Conservation (phyloP, 345 rosid genomes). For the Eucalyptus tenuipes region DNA sequence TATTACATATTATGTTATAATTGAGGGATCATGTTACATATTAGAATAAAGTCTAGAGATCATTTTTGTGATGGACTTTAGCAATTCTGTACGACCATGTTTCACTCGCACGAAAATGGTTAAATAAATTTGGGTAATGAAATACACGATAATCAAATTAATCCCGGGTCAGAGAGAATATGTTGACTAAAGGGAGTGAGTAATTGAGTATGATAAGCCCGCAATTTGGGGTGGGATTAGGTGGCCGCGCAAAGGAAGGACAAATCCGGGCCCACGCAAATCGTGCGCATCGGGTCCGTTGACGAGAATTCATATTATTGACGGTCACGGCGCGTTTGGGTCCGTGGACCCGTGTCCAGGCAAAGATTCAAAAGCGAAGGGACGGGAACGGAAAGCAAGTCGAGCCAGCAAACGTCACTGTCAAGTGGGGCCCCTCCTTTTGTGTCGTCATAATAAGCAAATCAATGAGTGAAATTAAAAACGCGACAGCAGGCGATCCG, state of each 20-base stretch:
- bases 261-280: background rate
- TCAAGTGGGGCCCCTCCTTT: background rate
- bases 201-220: background rate
- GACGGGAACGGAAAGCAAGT: background rate
- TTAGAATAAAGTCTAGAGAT: fast-evolving
- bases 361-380: background rate
- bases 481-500: background rate
- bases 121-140: background rate
- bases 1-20: fast-evolving
- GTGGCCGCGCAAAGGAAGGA: background rate
- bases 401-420: background rate
- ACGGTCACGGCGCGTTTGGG: background rate
- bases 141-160: background rate
- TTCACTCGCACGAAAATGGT: background rate
- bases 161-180: background rate
- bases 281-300: background rate
- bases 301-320: background rate
- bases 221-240: background rate
- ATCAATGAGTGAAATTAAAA: background rate
- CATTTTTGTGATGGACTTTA: background rate
- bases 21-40: fast-evolving
- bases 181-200: background rate
- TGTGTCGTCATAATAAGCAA: background rate
- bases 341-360: background rate
- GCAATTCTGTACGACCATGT: background rate